Conservation (phyloP, 129 eudicot species). For the Chrysanthemum seticuspe region DNA sequence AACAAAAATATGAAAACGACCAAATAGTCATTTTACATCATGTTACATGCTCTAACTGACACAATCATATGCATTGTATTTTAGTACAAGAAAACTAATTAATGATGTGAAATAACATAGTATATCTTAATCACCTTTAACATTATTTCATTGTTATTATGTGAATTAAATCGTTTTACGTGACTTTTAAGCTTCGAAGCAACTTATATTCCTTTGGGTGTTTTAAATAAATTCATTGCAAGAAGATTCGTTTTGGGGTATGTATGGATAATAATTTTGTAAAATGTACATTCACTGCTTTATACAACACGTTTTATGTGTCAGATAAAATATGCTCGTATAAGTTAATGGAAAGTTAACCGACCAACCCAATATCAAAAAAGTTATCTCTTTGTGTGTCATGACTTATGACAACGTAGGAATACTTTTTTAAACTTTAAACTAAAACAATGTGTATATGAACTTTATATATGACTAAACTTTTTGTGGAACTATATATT, state of each 20-base stretch:
- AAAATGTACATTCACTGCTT: background rate
- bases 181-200: background rate
- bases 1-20: too few species aligned
- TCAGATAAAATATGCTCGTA: background rate
- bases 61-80: too few species aligned
- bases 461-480: too few species aligned
- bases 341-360: background rate
- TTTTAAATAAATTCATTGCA: background rate
- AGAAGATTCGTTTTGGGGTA: constrained; percentile 7
- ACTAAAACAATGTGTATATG: too few species aligned
- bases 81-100: too few species aligned
- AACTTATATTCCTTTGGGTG: background rate
- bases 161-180: background rate
- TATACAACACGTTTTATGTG: background rate
- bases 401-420: too few species aligned
- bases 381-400: background rate
- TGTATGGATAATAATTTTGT: background rate
- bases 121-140: background rate
- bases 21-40: too few species aligned
- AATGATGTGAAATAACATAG: background rate
- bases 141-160: background rate
- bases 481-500: too few species aligned
- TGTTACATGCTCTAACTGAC: too few species aligned
- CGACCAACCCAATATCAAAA: background rate
- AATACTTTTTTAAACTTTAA: background rate